A percentile compares a stretch with the other conserved stretches of the same genome.
These are phyloP conservation scores for Datura wrightii DNA, from an alignment of 257 asterid species.

Conservation along the genomic window DNA sequence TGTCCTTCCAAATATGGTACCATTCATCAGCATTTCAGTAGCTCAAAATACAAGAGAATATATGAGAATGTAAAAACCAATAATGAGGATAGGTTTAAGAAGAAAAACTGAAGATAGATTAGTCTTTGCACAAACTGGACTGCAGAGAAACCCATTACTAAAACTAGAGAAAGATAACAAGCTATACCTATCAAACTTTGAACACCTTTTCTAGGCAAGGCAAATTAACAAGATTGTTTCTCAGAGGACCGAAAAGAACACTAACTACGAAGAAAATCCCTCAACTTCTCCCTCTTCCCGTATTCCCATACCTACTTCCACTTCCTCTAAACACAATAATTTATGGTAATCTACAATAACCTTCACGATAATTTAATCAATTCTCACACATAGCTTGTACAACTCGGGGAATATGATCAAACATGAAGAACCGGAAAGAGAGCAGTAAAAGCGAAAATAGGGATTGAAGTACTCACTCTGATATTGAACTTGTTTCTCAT, in stretches of 20 bases:
- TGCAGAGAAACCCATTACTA: background rate
- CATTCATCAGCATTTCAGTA: slow-evolving; percentile 7
- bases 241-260: background rate
- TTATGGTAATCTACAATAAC: background rate
- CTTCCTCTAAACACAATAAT: background rate
- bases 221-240: background rate
- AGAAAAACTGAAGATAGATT: background rate
- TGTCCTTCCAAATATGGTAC: background rate
- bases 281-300: background rate
- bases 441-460: background rate
- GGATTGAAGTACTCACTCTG: slow-evolving; percentile 53
- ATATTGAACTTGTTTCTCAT: slow-evolving; percentile 86
- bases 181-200: background rate
- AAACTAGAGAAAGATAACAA: background rate
- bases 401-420: background rate
- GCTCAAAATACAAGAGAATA: slow-evolving; percentile 9
- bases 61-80: background rate
- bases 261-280: too few species aligned
- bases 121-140: background rate
- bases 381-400: background rate
- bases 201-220: background rate
- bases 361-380: background rate
- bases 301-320: background rate
- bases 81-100: slow-evolving; percentile 10
- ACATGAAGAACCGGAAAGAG: background rate